Evolutionary conservation across 257 asterid genomes (phyloP), one percentile per base, ranked within the genome.

Genomic region (Orobanche coerulescens): DNA sequence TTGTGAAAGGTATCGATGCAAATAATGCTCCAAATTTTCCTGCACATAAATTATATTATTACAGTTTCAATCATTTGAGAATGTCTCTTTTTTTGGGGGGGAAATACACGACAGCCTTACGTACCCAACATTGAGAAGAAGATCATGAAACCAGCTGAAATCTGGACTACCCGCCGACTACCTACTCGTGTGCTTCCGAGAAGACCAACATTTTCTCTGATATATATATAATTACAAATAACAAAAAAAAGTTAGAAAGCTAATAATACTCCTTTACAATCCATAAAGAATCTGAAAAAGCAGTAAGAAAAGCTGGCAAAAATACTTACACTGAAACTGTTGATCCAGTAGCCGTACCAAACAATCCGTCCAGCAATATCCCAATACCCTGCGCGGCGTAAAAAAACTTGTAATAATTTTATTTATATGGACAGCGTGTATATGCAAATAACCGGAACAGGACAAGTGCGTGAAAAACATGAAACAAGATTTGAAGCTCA

Each of bases 111-210:
- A 67, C 26, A 12, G 9, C 47, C 8, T 34, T 23, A 67, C 72
- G 61, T 18, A 87, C 97, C 97, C 50, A 92, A 65, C 15, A 92
- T 68, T 40, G 98, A 76, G 83, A 92, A 88, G 78, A 88, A 92
- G 65, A 92, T 88, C 98, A 92, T 92, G 76, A 92, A 92, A 56
- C 98, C 96, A 37, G 98, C 98, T 63, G 95, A 75, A 58, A 92
- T 84, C 75, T 88, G 96, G 77, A 92, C 73, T 15, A 92, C 95
- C 31, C 98, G 76, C 4, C 96, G 82, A 79, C 98, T 92, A 44
- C 96, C 98, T 36, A 88, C 95, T 19, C 96, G 83, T 31, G 98
- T 92, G 87, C 96, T 92, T 80, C 98, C 98, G 63, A 92, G 88
- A 78, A 92, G 98, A 26, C 98, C 98, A 16, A 92, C 75, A 56